Percentiles rank a stretch among this genome's conserved stretches.
These are phyloP conservation scores for Fusarium anthophilum DNA, from an alignment of 2,329 filamentous ascomycete species.

Conservation along the genomic window DNA sequence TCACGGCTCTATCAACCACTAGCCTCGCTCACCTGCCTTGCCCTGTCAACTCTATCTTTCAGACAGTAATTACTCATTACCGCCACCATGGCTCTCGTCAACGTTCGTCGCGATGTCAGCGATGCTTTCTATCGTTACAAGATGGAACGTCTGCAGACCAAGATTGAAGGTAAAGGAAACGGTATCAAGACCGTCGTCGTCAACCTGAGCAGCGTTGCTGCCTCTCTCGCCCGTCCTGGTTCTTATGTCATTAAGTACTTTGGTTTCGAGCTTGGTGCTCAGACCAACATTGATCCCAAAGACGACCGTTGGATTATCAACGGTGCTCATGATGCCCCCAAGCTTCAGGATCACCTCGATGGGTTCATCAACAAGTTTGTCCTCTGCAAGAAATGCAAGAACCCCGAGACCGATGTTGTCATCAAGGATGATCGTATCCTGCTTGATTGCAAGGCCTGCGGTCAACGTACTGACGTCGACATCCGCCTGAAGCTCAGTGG, in stretches of 20 bases:
- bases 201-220: constrained; percentile 93
- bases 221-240: constrained; percentile 90
- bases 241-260: constrained; percentile 99
- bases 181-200: constrained; percentile 99
- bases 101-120: constrained; percentile 97
- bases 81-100: constrained; percentile 93
- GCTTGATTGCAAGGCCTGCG: constrained; percentile 98
- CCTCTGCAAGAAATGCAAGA: constrained; percentile 99
- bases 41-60: constrained; percentile 27
- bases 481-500: constrained; percentile 94
- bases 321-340: constrained; percentile 91
- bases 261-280: constrained; percentile 96
- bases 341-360: constrained; percentile 97
- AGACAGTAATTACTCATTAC: constrained; percentile 44
- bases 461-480: constrained; percentile 91
- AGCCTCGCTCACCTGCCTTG: constrained; percentile 30
- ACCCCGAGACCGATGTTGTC: constrained; percentile 95
- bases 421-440: constrained; percentile 94
- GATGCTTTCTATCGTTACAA: constrained; percentile 99
- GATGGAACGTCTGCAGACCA: constrained; percentile 98
- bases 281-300: constrained; percentile 96
- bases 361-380: constrained; percentile 99
- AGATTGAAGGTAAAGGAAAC: constrained; percentile 99
- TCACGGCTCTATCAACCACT: constrained; percentile 25
- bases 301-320: constrained; percentile 99